Evolutionary conservation across 2,329 filamentous ascomycete species (phyloP), one percentile per base, ranked within the genome.

Genomic region (Aspergillus versicolor): DNA sequence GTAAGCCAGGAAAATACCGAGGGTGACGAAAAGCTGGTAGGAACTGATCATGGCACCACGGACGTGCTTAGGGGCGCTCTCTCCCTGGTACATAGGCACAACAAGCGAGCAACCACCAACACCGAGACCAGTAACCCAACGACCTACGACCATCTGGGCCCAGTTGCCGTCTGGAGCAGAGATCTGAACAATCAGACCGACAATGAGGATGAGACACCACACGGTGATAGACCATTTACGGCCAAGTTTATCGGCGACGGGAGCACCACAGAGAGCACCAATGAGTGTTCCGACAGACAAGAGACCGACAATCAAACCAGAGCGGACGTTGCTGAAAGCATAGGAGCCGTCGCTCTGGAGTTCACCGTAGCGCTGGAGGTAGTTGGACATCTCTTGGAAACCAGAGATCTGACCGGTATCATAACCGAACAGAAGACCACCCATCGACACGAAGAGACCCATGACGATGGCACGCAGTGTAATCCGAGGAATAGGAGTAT

Each of bases 21-120:
- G 61, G 1, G 77, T 79, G 63, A 80, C 75, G 51, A 80, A 79
- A 5, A 80, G 72, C 62, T 80, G 78, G 63, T 80, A 80, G 51
- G 74, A 75, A 65, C 74, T 73, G 61, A 79, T 75, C 65, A 80
- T 67, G 13, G 77, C 69, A 63, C 78, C 78, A 63, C 78, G 76
- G 43, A 80, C 73, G 43, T 79, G 73, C 52, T 75, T 72, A 3
- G 78, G 78, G 2, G 73, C 71, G 45, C 74, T 78, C 65, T 80
- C 78, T 59, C 75, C 73, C 57, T 77, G 74, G 63, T 77, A 79
- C 76, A 80, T 77, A 8, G 77, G 77, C 2, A 79, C 77, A 12
- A 78, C 57, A 9, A 78, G 64, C 19, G 72, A 76, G 62, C 77
- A 73, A 9, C 71, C 75, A 59, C 77, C 77, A 4, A 79, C 76